Evolutionary conservation across 768 basidiomycete genomes (phyloP).

Genomic region (Phanerodontia chrysosporium): DNA sequence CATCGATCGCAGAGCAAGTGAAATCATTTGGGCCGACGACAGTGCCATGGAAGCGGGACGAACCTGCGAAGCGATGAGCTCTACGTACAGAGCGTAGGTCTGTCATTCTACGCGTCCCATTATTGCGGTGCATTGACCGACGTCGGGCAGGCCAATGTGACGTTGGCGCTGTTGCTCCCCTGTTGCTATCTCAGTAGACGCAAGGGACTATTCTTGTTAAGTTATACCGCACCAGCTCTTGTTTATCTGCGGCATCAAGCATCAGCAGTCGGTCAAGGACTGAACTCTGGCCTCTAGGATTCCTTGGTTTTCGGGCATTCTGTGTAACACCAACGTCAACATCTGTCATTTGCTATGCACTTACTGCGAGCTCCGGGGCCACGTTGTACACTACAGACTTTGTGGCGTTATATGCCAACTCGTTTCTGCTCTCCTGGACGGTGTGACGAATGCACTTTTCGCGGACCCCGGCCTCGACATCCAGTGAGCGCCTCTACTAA

Average conservation of each 20-base stretch:
- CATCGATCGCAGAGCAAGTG: slow-evolving; percentile 21
- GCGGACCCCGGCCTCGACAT: too few species aligned
- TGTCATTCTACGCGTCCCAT: not conserved
- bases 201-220: not conserved
- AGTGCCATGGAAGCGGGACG: slow-evolving; percentile 14
- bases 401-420: too few species aligned
- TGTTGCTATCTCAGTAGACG: not conserved
- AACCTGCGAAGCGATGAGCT: not conserved
- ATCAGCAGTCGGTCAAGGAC: not conserved
- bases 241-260: not conserved
- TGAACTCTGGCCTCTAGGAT: not conserved
- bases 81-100: not conserved
- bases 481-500: too few species aligned
- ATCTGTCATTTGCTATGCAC: too few species aligned
- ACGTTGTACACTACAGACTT: too few species aligned
- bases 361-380: too few species aligned
- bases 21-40: slow-evolving; percentile 14
- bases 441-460: too few species aligned
- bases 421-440: too few species aligned
- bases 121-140: not conserved
- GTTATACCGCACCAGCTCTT: not conserved
- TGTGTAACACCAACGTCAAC: too few species aligned
- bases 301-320: not conserved
- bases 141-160: not conserved
- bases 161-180: not conserved